Conservation (phyloP, 768 basidiomycete genomes). For the Imleria badia region DNA sequence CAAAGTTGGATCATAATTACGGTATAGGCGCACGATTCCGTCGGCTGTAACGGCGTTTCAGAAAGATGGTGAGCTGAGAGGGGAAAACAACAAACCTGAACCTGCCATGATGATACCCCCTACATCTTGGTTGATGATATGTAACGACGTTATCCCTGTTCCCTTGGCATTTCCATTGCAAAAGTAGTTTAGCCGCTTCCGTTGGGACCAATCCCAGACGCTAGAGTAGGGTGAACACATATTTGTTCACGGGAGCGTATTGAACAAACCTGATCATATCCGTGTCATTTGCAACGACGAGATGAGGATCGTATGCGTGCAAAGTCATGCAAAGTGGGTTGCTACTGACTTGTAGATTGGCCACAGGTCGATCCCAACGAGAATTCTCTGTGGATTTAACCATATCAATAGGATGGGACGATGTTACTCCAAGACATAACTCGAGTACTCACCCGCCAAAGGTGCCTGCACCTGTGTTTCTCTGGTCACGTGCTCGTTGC, state of each 20-base stretch:
- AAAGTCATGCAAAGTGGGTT: constrained; percentile 78
- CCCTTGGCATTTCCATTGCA: constrained; percentile 84
- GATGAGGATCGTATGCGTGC: constrained; percentile 89
- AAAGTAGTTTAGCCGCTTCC: constrained; percentile 77
- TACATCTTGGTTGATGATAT: constrained; percentile 95
- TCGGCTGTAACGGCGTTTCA: constrained; percentile 59
- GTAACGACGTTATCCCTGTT: constrained; percentile 81
- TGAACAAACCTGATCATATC: constrained; percentile 76
- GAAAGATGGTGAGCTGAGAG: background rate
- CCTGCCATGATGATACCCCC: constrained; percentile 87
- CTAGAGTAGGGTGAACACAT: constrained; percentile 39
- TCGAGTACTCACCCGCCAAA: constrained; percentile 61
- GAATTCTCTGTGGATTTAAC: constrained; percentile 45
- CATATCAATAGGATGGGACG: background rate
- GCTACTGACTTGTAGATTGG: constrained; percentile 56
- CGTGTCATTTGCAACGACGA: constrained; percentile 81
- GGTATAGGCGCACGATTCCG: constrained; percentile 86
- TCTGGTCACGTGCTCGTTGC: constrained; percentile 77
- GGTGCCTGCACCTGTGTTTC: constrained; percentile 70
- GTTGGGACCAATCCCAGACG: constrained; percentile 92
- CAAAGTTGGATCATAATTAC: constrained; percentile 81
- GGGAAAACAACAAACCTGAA: constrained; percentile 55
- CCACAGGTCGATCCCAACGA: constrained; percentile 73
- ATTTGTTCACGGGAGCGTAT: background rate
- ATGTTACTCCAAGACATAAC: constrained; percentile 24